phyloP scores from a whole-genome alignment of 306 rosid species.

The Quercus dentata region DNA sequence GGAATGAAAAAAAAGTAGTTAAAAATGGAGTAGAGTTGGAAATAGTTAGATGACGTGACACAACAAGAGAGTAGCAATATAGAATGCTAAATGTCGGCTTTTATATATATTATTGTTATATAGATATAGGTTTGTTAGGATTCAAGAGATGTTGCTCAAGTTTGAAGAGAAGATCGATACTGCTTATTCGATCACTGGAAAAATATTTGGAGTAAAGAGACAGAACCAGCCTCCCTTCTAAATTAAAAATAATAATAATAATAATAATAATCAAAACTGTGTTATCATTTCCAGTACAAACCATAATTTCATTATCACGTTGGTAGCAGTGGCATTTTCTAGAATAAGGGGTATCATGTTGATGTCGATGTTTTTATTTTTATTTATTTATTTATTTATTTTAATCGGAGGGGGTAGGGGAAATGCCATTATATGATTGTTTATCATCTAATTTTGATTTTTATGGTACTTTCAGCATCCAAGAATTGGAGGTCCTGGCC shows the following conservation, averaged over 20 bases:
- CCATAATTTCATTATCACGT: not conserved
- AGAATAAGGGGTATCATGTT: not conserved
- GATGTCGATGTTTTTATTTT: too few species aligned
- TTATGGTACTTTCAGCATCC: constrained; percentile 59
- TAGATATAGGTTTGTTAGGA: not conserved
- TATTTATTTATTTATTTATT: not conserved
- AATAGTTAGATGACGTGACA: too few species aligned
- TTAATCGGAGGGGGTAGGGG: not conserved
- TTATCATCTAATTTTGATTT: constrained; percentile 15
- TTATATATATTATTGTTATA: too few species aligned
- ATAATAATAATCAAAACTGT: not conserved
- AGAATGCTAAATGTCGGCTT: too few species aligned
- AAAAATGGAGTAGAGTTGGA: too few species aligned
- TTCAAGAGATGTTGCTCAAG: constrained; percentile 6
- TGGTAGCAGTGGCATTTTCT: not conserved
- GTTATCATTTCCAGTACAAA: not conserved
- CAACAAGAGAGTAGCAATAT: too few species aligned
- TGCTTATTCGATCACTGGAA: not conserved
- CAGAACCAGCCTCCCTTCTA: not conserved
- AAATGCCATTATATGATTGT: not conserved
- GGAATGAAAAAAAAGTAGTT: too few species aligned
- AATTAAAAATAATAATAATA: not conserved
- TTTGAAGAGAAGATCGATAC: constrained; percentile 16
- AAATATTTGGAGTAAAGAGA: not conserved
- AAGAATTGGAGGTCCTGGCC: constrained; percentile 94